A percentile compares a stretch with the other conserved stretches of the same genome.
Conservation (phyloP, 495 filamentous ascomycete genomes). For the Lichenothelia convexa region DNA sequence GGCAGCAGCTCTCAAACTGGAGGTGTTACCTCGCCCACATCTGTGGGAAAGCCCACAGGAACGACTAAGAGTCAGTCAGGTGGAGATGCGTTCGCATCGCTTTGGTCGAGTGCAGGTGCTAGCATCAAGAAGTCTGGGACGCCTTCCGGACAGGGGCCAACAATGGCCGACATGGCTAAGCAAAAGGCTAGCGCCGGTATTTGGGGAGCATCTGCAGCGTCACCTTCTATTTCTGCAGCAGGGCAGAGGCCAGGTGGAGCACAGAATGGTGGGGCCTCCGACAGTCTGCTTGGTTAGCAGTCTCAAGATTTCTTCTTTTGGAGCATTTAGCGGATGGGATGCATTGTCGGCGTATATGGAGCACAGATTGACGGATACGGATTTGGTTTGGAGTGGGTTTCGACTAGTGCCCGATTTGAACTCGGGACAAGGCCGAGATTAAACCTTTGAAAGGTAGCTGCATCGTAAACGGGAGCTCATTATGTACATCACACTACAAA, state of each 20-base stretch:
- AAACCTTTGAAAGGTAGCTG: too few species aligned
- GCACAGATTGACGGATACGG: too few species aligned
- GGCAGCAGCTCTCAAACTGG: constrained; percentile 17
- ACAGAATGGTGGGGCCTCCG: constrained; percentile 15
- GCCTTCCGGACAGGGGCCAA: constrained; percentile 46
- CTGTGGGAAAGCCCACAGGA: constrained; percentile 29
- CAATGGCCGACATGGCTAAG: constrained; percentile 81
- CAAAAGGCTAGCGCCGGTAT: constrained; percentile 87
- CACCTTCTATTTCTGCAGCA: constrained; percentile 23
- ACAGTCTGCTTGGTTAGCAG: constrained; percentile 13
- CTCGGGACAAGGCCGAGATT: too few species aligned
- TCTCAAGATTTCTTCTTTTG: too few species aligned
- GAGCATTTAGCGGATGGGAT: too few species aligned
- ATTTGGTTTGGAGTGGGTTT: too few species aligned
- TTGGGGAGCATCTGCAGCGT: constrained; percentile 50
- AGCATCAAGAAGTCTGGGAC: constrained; percentile 62
- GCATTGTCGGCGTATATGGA: too few species aligned
- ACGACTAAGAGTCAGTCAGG: constrained; percentile 18
- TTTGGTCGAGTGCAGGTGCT: constrained; percentile 63
- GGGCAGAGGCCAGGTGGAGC: constrained; percentile 9
- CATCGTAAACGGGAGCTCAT: too few species aligned
- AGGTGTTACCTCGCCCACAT: constrained; percentile 18
- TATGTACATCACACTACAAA: too few species aligned
- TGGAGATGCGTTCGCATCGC: constrained; percentile 70
- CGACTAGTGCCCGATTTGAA: too few species aligned